Evolutionary conservation across 768 basidiomycete species (phyloP).

Genomic region (Candolleomyces eurysporus): DNA sequence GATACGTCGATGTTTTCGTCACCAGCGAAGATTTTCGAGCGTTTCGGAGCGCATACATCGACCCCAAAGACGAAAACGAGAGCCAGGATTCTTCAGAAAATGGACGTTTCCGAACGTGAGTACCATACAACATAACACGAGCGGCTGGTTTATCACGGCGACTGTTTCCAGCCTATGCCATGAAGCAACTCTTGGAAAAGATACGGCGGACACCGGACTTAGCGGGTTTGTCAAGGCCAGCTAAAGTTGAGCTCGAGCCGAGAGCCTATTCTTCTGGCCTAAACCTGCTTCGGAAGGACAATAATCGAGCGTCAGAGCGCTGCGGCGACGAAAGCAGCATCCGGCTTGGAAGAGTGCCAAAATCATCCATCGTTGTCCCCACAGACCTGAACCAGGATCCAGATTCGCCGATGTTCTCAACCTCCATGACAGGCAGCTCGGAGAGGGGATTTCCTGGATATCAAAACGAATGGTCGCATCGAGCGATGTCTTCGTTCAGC

Average conservation of each 20-base stretch:
- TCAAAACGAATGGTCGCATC: not conserved
- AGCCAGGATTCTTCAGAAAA: slow-evolving; percentile 37
- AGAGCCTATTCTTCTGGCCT: not conserved
- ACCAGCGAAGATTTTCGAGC: slow-evolving; percentile 9
- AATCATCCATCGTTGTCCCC: not conserved
- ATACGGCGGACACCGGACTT: slow-evolving; percentile 20
- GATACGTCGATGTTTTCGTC: slow-evolving; percentile 21
- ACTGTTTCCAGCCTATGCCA: slow-evolving; percentile 27
- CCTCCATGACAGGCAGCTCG: not conserved
- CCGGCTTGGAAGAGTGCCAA: not conserved
- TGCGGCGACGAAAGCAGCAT: not conserved
- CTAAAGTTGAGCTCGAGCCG: not conserved
- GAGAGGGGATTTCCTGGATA: not conserved
- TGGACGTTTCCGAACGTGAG: slow-evolving; percentile 44
- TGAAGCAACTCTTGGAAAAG: slow-evolving; percentile 37
- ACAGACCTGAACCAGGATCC: not conserved
- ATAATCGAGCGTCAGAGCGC: not conserved
- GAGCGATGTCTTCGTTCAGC: slow-evolving; percentile 1
- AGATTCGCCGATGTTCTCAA: not conserved
- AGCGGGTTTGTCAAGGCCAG: slow-evolving; percentile 1
- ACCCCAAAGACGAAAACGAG: slow-evolving; percentile 18
- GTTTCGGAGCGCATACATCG: slow-evolving; percentile 19
- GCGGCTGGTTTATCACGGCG: slow-evolving; percentile 13
- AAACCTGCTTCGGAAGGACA: not conserved
- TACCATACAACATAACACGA: not conserved